phyloP scores from a whole-genome alignment of 2,329 filamentous ascomycete genomes.

The Botrytis galanthina region DNA sequence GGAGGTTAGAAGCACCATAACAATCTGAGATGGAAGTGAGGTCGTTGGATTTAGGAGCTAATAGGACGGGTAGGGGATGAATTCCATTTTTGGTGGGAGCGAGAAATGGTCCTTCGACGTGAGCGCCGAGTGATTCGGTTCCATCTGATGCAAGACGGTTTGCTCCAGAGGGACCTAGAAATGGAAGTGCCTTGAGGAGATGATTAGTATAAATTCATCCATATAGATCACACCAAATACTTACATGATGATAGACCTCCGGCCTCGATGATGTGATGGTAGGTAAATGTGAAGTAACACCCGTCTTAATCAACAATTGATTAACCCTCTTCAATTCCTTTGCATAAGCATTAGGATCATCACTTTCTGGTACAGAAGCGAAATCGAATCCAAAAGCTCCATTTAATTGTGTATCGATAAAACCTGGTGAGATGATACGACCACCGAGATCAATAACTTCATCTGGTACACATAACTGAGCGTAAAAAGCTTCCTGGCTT shows the following conservation, averaged over 20 bases:
- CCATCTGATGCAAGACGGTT: conserved; percentile 63
- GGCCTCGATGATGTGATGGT: conserved; percentile 78
- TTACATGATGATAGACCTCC: conserved; percentile 77
- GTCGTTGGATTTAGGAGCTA: conserved; percentile 51
- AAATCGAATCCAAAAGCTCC: conserved; percentile 94
- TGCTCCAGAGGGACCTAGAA: conserved; percentile 68
- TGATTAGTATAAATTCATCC: not conserved
- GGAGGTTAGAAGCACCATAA: conserved; percentile 71
- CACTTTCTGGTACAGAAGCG: conserved; percentile 68
- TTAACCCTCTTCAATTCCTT: conserved; percentile 73
- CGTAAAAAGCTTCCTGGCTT: conserved; percentile 66
- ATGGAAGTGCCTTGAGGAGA: conserved; percentile 61
- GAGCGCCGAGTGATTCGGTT: conserved; percentile 83
- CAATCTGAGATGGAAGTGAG: conserved; percentile 66
- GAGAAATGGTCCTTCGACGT: conserved; percentile 89
- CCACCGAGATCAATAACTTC: conserved; percentile 75
- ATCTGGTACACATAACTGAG: conserved; percentile 67
- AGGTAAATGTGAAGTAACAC: conserved; percentile 84
- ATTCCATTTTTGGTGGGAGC: conserved; percentile 81
- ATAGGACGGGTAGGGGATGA: conserved; percentile 71
- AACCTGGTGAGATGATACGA: conserved; percentile 78
- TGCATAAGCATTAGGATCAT: conserved; percentile 65
- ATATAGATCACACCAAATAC: conserved; percentile 1
- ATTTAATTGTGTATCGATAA: conserved; percentile 91
- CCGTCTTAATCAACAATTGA: conserved; percentile 68